Base-by-base conservation (phyloP, 345 rosid genomes). In the Psidium friedrichsthalianum region DNA sequence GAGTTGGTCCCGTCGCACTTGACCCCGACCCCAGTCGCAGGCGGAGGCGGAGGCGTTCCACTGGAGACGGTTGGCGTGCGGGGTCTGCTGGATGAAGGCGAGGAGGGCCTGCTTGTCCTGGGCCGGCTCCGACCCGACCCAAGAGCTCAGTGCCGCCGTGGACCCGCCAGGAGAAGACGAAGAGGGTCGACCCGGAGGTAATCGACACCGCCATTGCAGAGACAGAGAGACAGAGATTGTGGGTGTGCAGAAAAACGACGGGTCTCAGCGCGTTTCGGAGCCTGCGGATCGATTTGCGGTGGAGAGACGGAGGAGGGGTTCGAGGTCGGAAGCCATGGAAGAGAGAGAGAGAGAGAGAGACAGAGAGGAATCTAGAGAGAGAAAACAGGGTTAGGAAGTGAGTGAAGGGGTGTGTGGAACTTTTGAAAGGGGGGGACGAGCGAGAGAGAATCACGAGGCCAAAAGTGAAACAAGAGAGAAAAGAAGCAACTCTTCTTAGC, bases 1-100 rank as follows among this genome's bases (percentile, higher is more conserved):
- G 98, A 93, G 24, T 88, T 91, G 85, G 87, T 86, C 12, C 88
- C 27, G 90, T 94, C 93, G 92, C 99, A 97, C 78, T n/a, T 61
- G 24, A 97, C 92, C 5, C 99, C 99, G 61, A 95, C 91, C 98
- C 98, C 98, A 97, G 88, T 56, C 85, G 87, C 99, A 97, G 59
- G 94, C 96, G 20, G 99, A 92, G 85, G 76, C 89, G 18, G 96
- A 91, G 55, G 87, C 85, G 91, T 92, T 93, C 98, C 99, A 97
- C 82, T 91, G 95, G 74, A 97, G 87, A 52, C 99, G 97, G 56
- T 88, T 92, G 85, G 90, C 91, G 90, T 97, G 99, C 27, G 91
- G 97, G 55, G 88, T 90, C 74, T 49, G 83, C 1, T 90, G 82
- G 56, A 95, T 85, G 90, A 97, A 97, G 5, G 93, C 85, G 88